Percentiles rank a stretch among this genome's conserved stretches.
phyloP scores from a whole-genome alignment of 2,329 filamentous ascomycete genomes.

The Pseudogymnoascus sp. region DNA sequence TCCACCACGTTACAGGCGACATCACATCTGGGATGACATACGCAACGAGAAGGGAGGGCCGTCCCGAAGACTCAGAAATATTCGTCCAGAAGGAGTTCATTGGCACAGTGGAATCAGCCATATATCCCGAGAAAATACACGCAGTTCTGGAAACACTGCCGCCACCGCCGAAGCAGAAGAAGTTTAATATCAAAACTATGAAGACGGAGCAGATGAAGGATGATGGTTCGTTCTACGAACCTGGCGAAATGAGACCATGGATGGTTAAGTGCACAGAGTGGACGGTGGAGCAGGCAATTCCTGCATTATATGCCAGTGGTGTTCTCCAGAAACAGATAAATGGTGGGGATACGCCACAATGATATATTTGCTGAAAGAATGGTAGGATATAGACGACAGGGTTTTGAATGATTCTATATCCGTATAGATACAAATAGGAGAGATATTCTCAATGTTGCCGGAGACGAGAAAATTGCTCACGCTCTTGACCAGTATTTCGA shows the following conservation, averaged over 20 bases:
- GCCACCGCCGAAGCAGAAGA: constrained; percentile 14
- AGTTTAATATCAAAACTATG: constrained; percentile 3
- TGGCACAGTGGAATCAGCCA: background rate
- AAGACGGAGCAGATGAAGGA: constrained; percentile 2
- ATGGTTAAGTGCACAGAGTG: constrained; percentile 16
- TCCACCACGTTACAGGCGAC: constrained; percentile 6
- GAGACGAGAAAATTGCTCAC: no score
- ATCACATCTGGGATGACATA: constrained; percentile 8
- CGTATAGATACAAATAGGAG: no score
- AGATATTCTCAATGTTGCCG: no score
- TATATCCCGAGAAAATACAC: constrained; percentile 9
- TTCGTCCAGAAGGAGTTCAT: background rate
- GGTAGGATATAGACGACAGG: background rate
- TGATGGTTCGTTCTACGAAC: background rate
- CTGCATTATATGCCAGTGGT: constrained; percentile 10
- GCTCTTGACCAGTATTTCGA: no score
- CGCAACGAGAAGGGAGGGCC: background rate
- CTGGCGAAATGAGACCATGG: constrained; percentile 7
- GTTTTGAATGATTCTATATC: no score
- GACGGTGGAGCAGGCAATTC: constrained; percentile 14
- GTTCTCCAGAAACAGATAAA: background rate
- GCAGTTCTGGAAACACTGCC: constrained; percentile 2
- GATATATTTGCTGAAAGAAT: background rate
- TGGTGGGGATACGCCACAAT: background rate
- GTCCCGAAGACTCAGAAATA: background rate